Evolutionary conservation across 257 asterid genomes (phyloP).

Genomic region (Cynanchum wilfordii): DNA sequence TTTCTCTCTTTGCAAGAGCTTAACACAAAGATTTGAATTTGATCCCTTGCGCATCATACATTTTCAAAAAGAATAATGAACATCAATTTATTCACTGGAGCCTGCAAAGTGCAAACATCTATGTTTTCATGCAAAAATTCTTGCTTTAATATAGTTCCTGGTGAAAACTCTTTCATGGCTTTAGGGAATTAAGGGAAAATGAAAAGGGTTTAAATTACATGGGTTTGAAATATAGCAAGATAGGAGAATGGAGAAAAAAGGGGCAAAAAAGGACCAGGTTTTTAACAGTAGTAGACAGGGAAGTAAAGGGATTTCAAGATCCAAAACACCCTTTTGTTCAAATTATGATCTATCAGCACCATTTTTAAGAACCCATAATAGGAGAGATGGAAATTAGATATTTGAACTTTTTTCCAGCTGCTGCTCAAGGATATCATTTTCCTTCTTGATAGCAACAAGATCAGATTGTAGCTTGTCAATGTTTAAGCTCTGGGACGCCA

Average conservation of each 20-base stretch:
- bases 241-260: neutral
- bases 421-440: slow-evolving; percentile 59
- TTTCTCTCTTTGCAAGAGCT: neutral
- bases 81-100: neutral
- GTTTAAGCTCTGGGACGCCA: slow-evolving; percentile 46
- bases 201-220: neutral
- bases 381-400: neutral
- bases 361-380: neutral
- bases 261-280: no score
- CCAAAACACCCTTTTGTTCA: neutral
- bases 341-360: neutral
- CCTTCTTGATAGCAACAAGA: slow-evolving; percentile 61
- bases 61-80: no score
- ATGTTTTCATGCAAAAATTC: neutral
- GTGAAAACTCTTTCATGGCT: neutral
- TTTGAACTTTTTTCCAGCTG: slow-evolving; percentile 5
- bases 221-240: neutral
- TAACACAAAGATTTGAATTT: no score
- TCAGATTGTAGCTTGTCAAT: slow-evolving; percentile 56
- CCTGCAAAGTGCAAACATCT: neutral
- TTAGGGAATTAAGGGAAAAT: neutral
- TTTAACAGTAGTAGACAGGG: neutral
- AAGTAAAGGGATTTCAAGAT: neutral
- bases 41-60: no score
- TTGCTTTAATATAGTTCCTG: neutral